Percentiles rank a stretch among this genome's conserved stretches.
Conservation (phyloP, 352 stramenopile species). For the Phytophthora chlamydospora region DNA sequence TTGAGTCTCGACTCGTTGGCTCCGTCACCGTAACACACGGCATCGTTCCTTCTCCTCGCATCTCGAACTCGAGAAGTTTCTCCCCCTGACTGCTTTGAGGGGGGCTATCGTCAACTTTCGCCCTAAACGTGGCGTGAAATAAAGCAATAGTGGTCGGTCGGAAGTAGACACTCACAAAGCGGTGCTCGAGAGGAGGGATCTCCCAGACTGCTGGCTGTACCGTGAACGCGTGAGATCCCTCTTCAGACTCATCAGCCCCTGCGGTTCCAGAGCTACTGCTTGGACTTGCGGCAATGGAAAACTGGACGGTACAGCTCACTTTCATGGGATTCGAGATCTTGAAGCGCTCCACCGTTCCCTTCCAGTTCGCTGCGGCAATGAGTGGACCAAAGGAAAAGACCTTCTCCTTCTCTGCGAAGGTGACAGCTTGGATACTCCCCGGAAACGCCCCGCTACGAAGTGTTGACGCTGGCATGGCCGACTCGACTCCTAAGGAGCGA, state of each 20-base stretch:
- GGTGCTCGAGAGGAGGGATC: constrained; percentile 94
- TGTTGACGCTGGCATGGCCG: constrained; percentile 13
- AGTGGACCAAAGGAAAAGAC: constrained; percentile 91
- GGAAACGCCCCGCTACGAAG: constrained; percentile 23
- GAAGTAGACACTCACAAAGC: constrained; percentile 95
- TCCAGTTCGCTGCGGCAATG: constrained; percentile 61
- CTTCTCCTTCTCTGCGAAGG: constrained; percentile 87
- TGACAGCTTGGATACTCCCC: constrained; percentile 57
- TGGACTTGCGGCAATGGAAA: constrained; percentile 57
- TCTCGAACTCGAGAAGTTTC: constrained; percentile 85
- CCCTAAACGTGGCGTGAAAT: constrained; percentile 85
- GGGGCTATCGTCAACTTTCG: constrained; percentile 83
- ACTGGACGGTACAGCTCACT: constrained; percentile 89
- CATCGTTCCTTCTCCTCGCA: constrained; percentile 93
- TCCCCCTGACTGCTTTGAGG: constrained; percentile 29
- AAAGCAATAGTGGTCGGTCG: constrained; percentile 86
- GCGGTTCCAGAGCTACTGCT: constrained; percentile 26
- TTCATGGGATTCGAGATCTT: constrained; percentile 97
- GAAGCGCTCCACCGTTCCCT: constrained; percentile 91
- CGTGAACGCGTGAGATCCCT: constrained; percentile 64
- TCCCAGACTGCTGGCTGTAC: constrained; percentile 92
- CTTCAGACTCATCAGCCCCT: constrained; percentile 9
- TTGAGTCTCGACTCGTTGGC: constrained; percentile 69
- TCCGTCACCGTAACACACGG: constrained; percentile 90
- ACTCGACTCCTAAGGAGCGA: constrained; percentile 61